Evolutionary conservation across 306 rosid genomes (phyloP).

Genomic region (Bauhinia variegata): DNA sequence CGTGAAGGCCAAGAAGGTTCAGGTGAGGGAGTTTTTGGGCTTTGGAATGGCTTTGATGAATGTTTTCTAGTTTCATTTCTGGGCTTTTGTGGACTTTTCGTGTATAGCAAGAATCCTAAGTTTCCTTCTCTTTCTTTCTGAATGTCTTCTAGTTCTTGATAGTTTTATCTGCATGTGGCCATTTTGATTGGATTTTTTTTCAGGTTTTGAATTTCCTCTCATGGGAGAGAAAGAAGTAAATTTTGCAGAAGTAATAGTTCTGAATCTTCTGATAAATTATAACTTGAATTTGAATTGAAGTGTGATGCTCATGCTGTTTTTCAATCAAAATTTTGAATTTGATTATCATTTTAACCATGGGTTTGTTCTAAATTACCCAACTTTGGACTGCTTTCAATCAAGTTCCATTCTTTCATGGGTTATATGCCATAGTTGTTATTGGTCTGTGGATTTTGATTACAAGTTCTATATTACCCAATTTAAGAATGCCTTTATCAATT

Average conservation of each 20-base stretch:
- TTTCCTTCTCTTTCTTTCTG: too few relatives aligned
- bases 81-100: background rate
- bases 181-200: constrained; percentile 23
- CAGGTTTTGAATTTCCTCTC: constrained; percentile 34
- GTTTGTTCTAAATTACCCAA: background rate
- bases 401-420: too few relatives aligned
- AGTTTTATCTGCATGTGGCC: too few relatives aligned
- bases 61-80: background rate
- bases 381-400: too few relatives aligned
- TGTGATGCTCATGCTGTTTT: background rate
- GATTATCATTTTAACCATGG: background rate
- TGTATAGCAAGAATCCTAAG: background rate
- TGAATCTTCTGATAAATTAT: constrained; percentile 16
- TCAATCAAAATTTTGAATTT: background rate
- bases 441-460: too few relatives aligned
- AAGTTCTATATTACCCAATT: too few relatives aligned
- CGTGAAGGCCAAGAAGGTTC: constrained; percentile 92
- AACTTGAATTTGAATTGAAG: constrained; percentile 4
- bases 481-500: background rate
- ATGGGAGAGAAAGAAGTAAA: constrained; percentile 6
- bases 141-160: constrained; percentile 3
- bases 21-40: constrained; percentile 46
- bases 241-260: background rate
- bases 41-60: too few relatives aligned
- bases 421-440: too few relatives aligned